phyloP scores from a whole-genome alignment of 768 basidiomycete species.

The Exsudoporus frostii region DNA sequence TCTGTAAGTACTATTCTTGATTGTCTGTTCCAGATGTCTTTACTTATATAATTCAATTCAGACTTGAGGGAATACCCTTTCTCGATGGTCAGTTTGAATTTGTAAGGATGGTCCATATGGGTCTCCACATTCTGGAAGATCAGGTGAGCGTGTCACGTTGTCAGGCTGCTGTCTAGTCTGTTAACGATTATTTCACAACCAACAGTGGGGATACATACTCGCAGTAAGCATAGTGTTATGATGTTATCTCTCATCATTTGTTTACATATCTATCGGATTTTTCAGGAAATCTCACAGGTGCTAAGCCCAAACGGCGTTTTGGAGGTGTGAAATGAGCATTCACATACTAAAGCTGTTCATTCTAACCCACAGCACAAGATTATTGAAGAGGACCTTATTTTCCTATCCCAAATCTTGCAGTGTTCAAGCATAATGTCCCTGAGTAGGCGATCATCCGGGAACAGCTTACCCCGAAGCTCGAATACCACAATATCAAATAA shows the following conservation, averaged over 20 bases:
- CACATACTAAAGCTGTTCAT: background rate
- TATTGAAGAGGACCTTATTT: constrained; percentile 71
- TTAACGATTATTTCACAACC: constrained; percentile 17
- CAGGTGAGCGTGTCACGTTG: constrained; percentile 41
- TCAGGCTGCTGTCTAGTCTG: background rate
- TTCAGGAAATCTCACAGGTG: constrained; percentile 65
- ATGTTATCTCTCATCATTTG: constrained; percentile 15
- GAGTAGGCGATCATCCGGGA: constrained; percentile 17
- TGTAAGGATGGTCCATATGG: constrained; percentile 60
- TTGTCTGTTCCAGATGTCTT: background rate
- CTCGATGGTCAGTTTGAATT: constrained; percentile 56
- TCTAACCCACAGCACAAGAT: constrained; percentile 40
- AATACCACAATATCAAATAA: constrained; percentile 24
- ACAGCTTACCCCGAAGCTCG: constrained; percentile 28
- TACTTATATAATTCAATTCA: constrained; percentile 27
- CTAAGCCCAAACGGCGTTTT: constrained; percentile 59
- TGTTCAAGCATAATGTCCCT: constrained; percentile 2
- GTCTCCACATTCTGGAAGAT: constrained; percentile 69
- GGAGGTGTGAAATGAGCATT: constrained; percentile 45
- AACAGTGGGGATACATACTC: constrained; percentile 61
- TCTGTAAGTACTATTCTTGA: constrained; percentile 54
- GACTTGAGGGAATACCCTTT: constrained; percentile 66
- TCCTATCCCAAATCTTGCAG: constrained; percentile 45
- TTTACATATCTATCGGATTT: constrained; percentile 2
- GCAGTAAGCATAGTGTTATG: constrained; percentile 42